phyloP scores from a whole-genome alignment of 2,329 filamentous ascomycete genomes.

The Neoascochyta sp. region DNA sequence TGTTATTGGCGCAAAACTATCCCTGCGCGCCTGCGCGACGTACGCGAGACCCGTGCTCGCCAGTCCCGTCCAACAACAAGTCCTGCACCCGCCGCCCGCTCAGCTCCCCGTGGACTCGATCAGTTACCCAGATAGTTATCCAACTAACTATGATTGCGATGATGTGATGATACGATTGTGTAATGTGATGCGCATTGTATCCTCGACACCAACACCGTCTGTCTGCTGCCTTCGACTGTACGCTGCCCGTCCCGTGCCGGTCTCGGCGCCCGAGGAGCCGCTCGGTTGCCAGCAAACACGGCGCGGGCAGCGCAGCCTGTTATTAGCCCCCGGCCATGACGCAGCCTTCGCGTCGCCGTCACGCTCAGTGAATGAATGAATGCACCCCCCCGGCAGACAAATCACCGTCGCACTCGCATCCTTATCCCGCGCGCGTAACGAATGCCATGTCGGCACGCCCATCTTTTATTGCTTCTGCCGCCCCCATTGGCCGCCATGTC shows the following conservation, averaged over 20 bases:
- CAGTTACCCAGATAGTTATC: too few species aligned
- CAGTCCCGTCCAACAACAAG: too few species aligned
- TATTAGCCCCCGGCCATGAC: not conserved
- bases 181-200: too few species aligned
- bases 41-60: too few species aligned
- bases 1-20: too few species aligned
- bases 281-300: conserved; percentile 1
- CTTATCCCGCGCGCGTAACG: conserved; percentile 29
- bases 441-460: conserved; percentile 20
- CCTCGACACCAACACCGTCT: too few species aligned
- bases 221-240: conserved; percentile 15
- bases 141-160: too few species aligned
- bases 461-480: not conserved
- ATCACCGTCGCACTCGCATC: conserved; percentile 26
- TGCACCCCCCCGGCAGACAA: conserved; percentile 19
- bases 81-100: too few species aligned
- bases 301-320: not conserved
- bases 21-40: too few species aligned
- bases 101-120: too few species aligned
- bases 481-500: conserved; percentile 15
- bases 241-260: conserved; percentile 4
- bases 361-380: conserved; percentile 12
- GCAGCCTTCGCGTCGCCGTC: conserved; percentile 1
- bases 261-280: conserved; percentile 6
- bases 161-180: too few species aligned